Evolutionary conservation across 2,329 filamentous ascomycete genomes (phyloP).

Genomic region (Pseudocercospora ulei): DNA sequence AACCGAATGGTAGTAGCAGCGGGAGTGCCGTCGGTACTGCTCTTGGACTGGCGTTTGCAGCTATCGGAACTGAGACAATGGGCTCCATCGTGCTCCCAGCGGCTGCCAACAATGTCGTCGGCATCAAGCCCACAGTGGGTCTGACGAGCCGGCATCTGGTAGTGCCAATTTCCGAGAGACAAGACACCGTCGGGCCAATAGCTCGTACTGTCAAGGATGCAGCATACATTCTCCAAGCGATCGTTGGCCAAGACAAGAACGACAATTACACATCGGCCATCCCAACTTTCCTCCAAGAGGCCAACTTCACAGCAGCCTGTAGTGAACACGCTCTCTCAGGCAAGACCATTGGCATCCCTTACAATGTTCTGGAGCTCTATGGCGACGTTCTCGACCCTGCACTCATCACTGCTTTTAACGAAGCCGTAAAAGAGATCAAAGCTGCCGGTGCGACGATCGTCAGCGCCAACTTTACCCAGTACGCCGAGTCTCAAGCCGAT

Average conservation of each 20-base stretch:
- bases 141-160: slow-evolving; percentile 54
- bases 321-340: slow-evolving; percentile 29
- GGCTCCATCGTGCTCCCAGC: slow-evolving; percentile 55
- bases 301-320: slow-evolving; percentile 2
- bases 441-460: slow-evolving; percentile 21
- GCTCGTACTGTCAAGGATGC: slow-evolving; percentile 51
- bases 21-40: slow-evolving; percentile 53
- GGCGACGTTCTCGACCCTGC: slow-evolving; percentile 10
- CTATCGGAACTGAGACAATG: slow-evolving; percentile 54
- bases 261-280: slow-evolving; percentile 53
- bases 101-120: slow-evolving; percentile 52
- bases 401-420: slow-evolving; percentile 10
- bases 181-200: slow-evolving; percentile 51
- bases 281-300: slow-evolving; percentile 27
- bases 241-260: slow-evolving; percentile 46
- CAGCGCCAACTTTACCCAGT: slow-evolving; percentile 19
- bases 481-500: slow-evolving; percentile 4
- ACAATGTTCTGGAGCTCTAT: slow-evolving; percentile 46
- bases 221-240: slow-evolving; percentile 49
- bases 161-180: slow-evolving; percentile 53
- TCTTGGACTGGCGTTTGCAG: slow-evolving; percentile 50
- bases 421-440: slow-evolving; percentile 16
- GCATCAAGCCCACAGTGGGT: slow-evolving; percentile 58
- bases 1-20: slow-evolving; percentile 53
- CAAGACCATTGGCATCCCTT: slow-evolving; percentile 51